Evolutionary conservation across 768 basidiomycete genomes (phyloP), one percentile per base, ranked within the genome.

Genomic region (Inosperma sp.): DNA sequence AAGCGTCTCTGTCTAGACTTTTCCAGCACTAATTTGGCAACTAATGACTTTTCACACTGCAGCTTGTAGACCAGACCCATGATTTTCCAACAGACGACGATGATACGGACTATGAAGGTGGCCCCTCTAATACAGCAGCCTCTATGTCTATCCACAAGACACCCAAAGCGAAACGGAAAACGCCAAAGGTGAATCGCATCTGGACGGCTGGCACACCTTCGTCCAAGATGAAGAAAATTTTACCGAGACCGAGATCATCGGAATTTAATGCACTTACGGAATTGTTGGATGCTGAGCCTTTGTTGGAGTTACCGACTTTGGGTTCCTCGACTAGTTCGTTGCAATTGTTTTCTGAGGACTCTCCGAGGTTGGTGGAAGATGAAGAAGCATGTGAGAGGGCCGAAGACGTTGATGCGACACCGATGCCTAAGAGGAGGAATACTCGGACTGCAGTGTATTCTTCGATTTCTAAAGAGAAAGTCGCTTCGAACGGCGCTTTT

Each of bases 161-260:
- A 17, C 22, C 51, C 17, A 29, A 31, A 9, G 36, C 48, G n/a
- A 34, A 41, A 14, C 41, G 41, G 33, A 59, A 58, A 47, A 62
- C 67, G 1, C 55, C 56, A 26, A 58, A 52, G n/a, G 49, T 62
- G 16, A 64, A 65, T 45, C 61, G 67, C 35, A 67, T 70, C 16
- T 67, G 64, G 56, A 67, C 65, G 7, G 62, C 61, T 7, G 62
- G 64, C 41, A 65, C 56, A 16, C 64, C 63, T 7, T 44, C 33
- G 26, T 59, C 60, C 16, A 48, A 53, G 2, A 54, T 47, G 41
- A 63, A 49, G 30, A 21, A 41, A 8, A 17, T 25, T 8, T 27
- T 34, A 13, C 31, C 31, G 29, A 49, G 51, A 3, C 49, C 51
- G 13, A 52, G 53, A 42, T 49, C 52, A 8, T 58, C 64, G 17